Conservation (phyloP, 1,284 basidiomycete genomes). For the Ceratobasidium theobromae region DNA sequence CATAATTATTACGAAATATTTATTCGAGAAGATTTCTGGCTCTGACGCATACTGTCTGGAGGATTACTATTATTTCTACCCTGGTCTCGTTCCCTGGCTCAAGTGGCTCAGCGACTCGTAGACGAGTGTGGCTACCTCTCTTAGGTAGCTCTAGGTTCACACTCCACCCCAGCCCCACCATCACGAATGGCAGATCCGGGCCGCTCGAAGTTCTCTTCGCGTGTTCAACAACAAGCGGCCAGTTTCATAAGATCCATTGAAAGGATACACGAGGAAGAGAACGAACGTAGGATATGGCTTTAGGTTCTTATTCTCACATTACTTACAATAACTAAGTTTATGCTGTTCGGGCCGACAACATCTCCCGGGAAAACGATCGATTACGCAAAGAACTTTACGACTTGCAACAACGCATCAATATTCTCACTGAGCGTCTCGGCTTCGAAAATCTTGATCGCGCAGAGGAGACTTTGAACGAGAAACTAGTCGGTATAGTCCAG, state of each 20-base stretch:
- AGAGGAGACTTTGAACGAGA: constrained; percentile 24
- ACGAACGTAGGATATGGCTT: not conserved
- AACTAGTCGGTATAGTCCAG: not conserved
- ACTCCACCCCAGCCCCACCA: no score
- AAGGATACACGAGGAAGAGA: constrained; percentile 17
- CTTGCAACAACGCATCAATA: constrained; percentile 34
- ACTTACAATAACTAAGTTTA: not conserved
- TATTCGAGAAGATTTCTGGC: no score
- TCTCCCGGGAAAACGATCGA: constrained; percentile 34
- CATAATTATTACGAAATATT: no score
- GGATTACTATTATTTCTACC: no score
- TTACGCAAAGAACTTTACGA: constrained; percentile 35
- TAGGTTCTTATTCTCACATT: not conserved
- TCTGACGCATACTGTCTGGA: no score
- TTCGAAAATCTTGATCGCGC: constrained; percentile 35
- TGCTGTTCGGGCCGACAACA: constrained; percentile 33
- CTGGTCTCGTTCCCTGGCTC: no score
- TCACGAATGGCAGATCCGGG: constrained; percentile 2
- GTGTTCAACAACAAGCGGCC: constrained; percentile 12
- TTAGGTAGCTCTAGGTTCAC: no score
- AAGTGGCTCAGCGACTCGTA: no score
- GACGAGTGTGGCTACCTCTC: no score
- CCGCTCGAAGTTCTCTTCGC: not conserved
- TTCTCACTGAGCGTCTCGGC: constrained; percentile 36
- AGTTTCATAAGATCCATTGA: constrained; percentile 16